A percentile compares a stretch with the other conserved stretches of the same genome.
Evolutionary conservation across 2,329 filamentous ascomycete genomes (phyloP).

Genomic region (Dryadomyces quercus-mongolicae): DNA sequence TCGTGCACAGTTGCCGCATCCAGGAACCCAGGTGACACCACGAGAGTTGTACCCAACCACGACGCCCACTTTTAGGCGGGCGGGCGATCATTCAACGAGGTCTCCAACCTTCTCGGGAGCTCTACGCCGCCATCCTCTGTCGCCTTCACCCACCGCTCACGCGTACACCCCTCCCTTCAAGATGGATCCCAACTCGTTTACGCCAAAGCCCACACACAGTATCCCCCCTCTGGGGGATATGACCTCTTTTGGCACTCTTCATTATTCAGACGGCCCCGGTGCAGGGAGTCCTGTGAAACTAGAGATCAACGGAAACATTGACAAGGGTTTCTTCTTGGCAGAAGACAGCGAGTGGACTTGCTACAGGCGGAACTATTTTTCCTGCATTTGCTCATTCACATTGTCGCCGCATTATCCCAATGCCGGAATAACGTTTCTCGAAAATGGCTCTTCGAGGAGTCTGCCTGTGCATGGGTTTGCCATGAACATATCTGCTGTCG

Average conservation of each 20-base stretch:
- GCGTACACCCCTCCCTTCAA: slow-evolving; percentile 32
- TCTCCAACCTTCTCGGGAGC: slow-evolving; percentile 37
- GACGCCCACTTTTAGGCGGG: slow-evolving; percentile 37
- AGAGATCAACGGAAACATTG: slow-evolving; percentile 67
- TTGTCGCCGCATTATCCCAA: slow-evolving; percentile 44
- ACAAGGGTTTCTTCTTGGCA: slow-evolving; percentile 76
- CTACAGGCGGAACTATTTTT: slow-evolving; percentile 85
- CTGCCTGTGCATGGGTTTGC: slow-evolving; percentile 63
- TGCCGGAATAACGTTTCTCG: slow-evolving; percentile 38
- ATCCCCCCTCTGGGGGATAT: slow-evolving; percentile 42
- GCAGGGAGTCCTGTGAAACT: slow-evolving; percentile 44
- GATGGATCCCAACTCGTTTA: slow-evolving; percentile 38
- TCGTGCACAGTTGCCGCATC: slow-evolving; percentile 39
- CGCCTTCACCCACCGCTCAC: slow-evolving; percentile 37
- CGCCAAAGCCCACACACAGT: slow-evolving; percentile 25
- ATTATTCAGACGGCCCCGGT: slow-evolving; percentile 40
- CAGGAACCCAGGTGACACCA: slow-evolving; percentile 32
- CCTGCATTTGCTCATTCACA: slow-evolving; percentile 67
- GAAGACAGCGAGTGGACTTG: slow-evolving; percentile 76
- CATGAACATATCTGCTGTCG: slow-evolving; percentile 74
- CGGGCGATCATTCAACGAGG: slow-evolving; percentile 35
- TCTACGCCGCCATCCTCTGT: slow-evolving; percentile 39
- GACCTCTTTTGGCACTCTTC: slow-evolving; percentile 45
- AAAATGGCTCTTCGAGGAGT: slow-evolving; percentile 37
- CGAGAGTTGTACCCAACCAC: slow-evolving; percentile 41